Conservation (phyloP, 75 land plant genomes). For the Gnetum montanum region DNA sequence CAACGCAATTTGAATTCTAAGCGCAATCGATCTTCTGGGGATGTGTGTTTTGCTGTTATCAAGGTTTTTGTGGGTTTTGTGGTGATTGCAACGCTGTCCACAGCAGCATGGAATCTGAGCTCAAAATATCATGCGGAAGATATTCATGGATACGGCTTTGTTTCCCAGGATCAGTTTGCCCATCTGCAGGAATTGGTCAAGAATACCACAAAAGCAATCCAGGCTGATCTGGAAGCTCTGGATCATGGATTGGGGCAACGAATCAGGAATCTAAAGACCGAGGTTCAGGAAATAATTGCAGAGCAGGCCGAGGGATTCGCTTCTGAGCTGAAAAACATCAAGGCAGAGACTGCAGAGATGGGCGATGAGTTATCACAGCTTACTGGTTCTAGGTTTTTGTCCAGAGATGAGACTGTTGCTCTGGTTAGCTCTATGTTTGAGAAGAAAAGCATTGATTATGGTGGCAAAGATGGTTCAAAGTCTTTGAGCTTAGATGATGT, state of each 20-base stretch:
- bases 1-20: too few relatives aligned
- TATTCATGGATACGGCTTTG: not conserved
- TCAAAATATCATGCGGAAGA: not conserved
- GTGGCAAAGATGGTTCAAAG: too few relatives aligned
- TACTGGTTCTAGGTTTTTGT: constrained; percentile 23
- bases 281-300: constrained; percentile 44
- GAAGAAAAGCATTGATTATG: constrained; percentile 15
- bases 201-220: constrained; percentile 67
- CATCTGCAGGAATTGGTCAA: constrained; percentile 58
- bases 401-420: constrained; percentile 42
- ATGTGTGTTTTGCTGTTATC: too few relatives aligned
- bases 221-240: constrained; percentile 78
- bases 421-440: constrained; percentile 41
- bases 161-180: constrained; percentile 39
- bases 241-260: constrained; percentile 61
- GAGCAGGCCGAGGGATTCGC: constrained; percentile 28
- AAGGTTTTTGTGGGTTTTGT: too few relatives aligned
- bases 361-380: constrained; percentile 31
- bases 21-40: too few relatives aligned
- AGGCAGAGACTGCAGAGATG: constrained; percentile 25
- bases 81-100: too few relatives aligned
- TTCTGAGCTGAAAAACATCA: constrained; percentile 33
- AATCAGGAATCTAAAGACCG: constrained; percentile 38
- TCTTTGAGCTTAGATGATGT: constrained; percentile 64
- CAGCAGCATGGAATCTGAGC: too few relatives aligned